Evolutionary conservation across 2,329 filamentous ascomycete genomes (phyloP).

Genomic region (Ceratocystis huliohia): DNA sequence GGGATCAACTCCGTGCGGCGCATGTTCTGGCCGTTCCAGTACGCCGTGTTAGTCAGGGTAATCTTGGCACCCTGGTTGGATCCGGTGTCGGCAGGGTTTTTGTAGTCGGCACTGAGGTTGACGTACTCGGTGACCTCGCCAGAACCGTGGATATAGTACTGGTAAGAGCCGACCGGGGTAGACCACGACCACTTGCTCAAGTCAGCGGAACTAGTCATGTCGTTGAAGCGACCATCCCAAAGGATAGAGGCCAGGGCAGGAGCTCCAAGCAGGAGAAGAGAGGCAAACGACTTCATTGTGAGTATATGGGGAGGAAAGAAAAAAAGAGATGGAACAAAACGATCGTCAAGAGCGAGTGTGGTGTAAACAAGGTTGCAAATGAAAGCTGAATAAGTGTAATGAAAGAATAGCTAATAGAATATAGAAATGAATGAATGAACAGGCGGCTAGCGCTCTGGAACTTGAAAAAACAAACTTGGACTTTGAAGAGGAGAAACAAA

Average conservation of each 20-base stretch:
- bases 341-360: constrained; percentile 18
- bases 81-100: constrained; percentile 50
- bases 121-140: constrained; percentile 46
- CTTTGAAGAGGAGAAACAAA: constrained; percentile 7
- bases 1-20: constrained; percentile 62
- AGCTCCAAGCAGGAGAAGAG: constrained; percentile 13
- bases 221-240: constrained; percentile 57
- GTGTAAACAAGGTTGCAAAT: not conserved
- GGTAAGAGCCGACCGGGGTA: constrained; percentile 57
- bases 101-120: constrained; percentile 46
- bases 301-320: constrained; percentile 12
- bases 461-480: constrained; percentile 11
- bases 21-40: constrained; percentile 62
- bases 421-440: constrained; percentile 19
- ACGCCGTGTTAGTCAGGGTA: constrained; percentile 49
- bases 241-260: constrained; percentile 29
- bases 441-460: constrained; percentile 20
- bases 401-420: not conserved
- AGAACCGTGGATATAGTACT: constrained; percentile 63
- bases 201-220: constrained; percentile 40
- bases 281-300: constrained; percentile 21
- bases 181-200: constrained; percentile 52
- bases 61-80: constrained; percentile 55
- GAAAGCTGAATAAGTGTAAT: not conserved
- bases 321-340: constrained; percentile 19